Evolutionary conservation across 2,329 filamentous ascomycete genomes (phyloP).

Genomic region (Cordyceps cateniannulata): DNA sequence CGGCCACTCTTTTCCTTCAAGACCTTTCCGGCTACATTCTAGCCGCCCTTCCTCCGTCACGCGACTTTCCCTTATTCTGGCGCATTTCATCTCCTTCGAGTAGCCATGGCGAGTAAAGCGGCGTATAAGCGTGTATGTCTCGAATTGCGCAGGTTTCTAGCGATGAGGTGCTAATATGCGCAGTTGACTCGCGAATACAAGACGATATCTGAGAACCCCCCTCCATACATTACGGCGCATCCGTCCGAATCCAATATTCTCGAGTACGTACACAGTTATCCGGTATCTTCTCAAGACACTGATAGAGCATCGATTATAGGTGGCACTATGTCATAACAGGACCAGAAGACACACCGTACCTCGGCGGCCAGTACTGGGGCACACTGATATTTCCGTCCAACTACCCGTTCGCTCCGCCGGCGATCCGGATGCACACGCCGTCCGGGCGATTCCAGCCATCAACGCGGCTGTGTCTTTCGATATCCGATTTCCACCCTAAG

Average conservation of each 20-base stretch:
- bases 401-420: constrained; percentile 94
- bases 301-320: constrained; percentile 33
- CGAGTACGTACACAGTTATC: constrained; percentile 51
- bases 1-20: background rate
- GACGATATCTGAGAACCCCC: constrained; percentile 63
- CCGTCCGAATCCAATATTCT: constrained; percentile 88
- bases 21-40: background rate
- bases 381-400: constrained; percentile 91
- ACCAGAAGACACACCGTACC: constrained; percentile 87
- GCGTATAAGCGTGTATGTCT: constrained; percentile 62
- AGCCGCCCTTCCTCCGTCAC: background rate
- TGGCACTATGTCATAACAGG: constrained; percentile 97
- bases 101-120: constrained; percentile 62
- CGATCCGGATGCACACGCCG: constrained; percentile 98
- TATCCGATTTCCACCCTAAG: constrained; percentile 96
- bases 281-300: constrained; percentile 14
- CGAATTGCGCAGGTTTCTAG: background rate
- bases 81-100: background rate
- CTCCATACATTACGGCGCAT: constrained; percentile 82
- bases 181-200: constrained; percentile 59
- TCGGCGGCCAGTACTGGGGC: constrained; percentile 96
- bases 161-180: constrained; percentile 18
- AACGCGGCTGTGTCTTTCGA: constrained; percentile 86
- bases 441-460: constrained; percentile 92
- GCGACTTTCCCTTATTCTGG: constrained; percentile 8